These are phyloP conservation scores for Penicillium turbatum DNA, from an alignment of 495 filamentous ascomycete species.

Conservation along the genomic window DNA sequence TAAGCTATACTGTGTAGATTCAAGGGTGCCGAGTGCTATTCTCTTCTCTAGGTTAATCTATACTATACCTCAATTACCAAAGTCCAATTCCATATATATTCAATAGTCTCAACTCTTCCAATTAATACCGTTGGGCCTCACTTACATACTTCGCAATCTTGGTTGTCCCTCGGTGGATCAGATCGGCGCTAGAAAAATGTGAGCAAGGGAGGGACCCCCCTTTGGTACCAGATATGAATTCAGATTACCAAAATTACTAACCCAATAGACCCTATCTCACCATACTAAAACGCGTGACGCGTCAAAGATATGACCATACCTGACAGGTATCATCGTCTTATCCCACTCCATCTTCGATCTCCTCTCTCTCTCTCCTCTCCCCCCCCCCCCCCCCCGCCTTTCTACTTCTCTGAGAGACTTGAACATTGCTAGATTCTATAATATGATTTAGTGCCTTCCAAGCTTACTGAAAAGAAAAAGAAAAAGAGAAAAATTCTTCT, in stretches of 20 bases:
- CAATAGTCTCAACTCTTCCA: background rate
- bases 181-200: constrained; percentile 5
- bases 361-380: constrained; percentile 17
- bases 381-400: constrained; percentile 12
- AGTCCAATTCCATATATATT: background rate
- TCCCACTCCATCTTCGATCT: constrained; percentile 22
- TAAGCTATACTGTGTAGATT: too few relatives aligned
- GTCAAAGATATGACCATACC: constrained; percentile 30
- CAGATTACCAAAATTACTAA: background rate
- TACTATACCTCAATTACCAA: background rate
- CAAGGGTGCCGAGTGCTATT: too few relatives aligned
- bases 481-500: background rate
- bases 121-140: background rate
- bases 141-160: background rate
- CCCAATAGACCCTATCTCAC: background rate
- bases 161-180: background rate
- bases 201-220: constrained; percentile 5
- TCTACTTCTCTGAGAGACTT: constrained; percentile 1
- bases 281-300: constrained; percentile 32
- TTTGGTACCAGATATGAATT: constrained; percentile 2
- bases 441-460: constrained; percentile 12
- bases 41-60: too few relatives aligned
- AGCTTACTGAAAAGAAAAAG: background rate
- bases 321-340: constrained; percentile 10
- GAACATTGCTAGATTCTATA: constrained; percentile 12